A percentile compares a stretch with the other conserved stretches of the same genome.
Evolutionary conservation across 768 basidiomycete species (phyloP).

Genomic region (Agaricus subrufescens): DNA sequence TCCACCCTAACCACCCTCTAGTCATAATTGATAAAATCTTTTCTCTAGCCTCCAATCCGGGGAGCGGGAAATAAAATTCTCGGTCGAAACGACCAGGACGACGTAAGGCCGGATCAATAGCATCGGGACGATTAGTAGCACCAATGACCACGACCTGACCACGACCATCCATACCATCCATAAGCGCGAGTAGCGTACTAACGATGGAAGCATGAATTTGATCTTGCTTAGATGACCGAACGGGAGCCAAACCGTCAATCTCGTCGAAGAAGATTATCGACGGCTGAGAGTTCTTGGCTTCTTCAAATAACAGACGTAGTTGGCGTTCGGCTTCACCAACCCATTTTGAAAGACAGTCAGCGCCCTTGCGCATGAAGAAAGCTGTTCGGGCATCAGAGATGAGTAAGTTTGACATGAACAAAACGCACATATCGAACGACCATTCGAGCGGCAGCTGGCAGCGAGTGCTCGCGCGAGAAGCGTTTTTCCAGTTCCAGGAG

Average conservation of each 20-base stretch:
- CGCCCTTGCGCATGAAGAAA: constrained; percentile 99
- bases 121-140: constrained; percentile 95
- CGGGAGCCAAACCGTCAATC: constrained; percentile 97
- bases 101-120: constrained; percentile 93
- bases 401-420: background rate
- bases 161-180: constrained; percentile 99
- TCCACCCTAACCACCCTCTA: constrained; percentile 83
- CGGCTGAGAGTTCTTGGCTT: constrained; percentile 88
- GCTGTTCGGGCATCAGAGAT: constrained; percentile 40
- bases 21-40: constrained; percentile 92
- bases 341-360: constrained; percentile 98
- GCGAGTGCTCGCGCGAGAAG: constrained; percentile 91
- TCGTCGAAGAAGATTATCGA: constrained; percentile 99
- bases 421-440: constrained; percentile 79
- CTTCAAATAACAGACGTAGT: constrained; percentile 90
- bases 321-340: constrained; percentile 98
- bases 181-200: constrained; percentile 89
- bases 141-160: constrained; percentile 98
- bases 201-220: constrained; percentile 99
- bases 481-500: constrained; percentile 98
- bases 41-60: constrained; percentile 77
- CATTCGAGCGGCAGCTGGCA: constrained; percentile 83
- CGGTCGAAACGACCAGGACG: constrained; percentile 95
- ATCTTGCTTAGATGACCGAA: constrained; percentile 97
- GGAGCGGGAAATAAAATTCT: constrained; percentile 96